phyloP scores from a whole-genome alignment of 2,329 filamentous ascomycete genomes.

The Alternaria sp. region DNA sequence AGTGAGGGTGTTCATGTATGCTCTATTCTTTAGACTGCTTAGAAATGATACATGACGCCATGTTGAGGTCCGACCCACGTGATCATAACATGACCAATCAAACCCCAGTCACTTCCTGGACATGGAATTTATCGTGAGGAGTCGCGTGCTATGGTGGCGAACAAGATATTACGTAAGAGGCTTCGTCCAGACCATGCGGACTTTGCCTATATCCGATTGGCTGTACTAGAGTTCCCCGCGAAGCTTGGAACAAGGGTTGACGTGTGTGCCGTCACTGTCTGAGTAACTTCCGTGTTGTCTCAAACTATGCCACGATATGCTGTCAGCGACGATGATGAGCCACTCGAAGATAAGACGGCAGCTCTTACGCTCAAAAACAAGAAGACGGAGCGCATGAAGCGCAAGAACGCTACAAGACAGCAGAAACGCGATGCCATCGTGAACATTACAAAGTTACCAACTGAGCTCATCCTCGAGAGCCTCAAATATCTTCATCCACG shows the following conservation, averaged over 20 bases:
- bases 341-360: constrained; percentile 61
- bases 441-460: constrained; percentile 60
- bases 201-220: constrained; percentile 19
- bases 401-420: constrained; percentile 48
- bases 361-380: constrained; percentile 61
- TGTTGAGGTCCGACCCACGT: constrained; percentile 23
- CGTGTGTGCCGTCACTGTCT: constrained; percentile 16
- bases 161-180: constrained; percentile 7
- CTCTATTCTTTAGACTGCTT: constrained; percentile 41
- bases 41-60: constrained; percentile 40
- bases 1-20: constrained; percentile 19
- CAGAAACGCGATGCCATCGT: constrained; percentile 43
- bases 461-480: constrained; percentile 62
- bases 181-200: constrained; percentile 11
- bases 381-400: constrained; percentile 60
- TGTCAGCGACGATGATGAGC: constrained; percentile 50
- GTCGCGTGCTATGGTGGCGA: constrained; percentile 15
- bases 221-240: constrained; percentile 12
- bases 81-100: constrained; percentile 30
- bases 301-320: constrained; percentile 36
- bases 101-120: neutral
- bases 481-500: constrained; percentile 59
- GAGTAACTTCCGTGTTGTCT: constrained; percentile 4
- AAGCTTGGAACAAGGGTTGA: neutral
- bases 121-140: constrained; percentile 1